Base-by-base conservation (phyloP, 495 filamentous ascomycete species). In the Aspergillus cristatus region DNA sequence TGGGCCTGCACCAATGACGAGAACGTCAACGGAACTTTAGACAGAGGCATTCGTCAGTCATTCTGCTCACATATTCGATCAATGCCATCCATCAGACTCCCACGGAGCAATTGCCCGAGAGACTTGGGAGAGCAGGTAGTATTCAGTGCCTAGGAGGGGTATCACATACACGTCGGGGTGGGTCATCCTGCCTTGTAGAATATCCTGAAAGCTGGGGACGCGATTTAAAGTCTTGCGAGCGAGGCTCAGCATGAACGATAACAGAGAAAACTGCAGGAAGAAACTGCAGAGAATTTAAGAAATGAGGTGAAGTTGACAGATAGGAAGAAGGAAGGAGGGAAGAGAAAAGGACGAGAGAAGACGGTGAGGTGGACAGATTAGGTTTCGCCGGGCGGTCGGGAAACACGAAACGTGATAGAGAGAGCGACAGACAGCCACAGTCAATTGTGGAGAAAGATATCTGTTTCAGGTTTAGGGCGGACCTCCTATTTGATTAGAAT, bases 1-100 rank as follows among this genome's bases (percentile, higher is more conserved):
- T 41, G 91, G 91, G 50, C 91, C 91, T 65, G 91, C 91, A 50
- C 91, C 91, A 74, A 99, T 96, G 67, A 99, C 80, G 52, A 99
- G 84, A 48, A 99, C 81, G 67, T 99, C 93, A 58, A 99, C 87
- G 44, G 83, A 79, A 60, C 88, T 95, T 52, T 42, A 37, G 17
- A 18, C n/a, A 36, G 34, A 50, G 31, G 13, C 38, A 35, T 41
- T 45, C 4, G 57, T 61, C 17, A 60, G 54, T 35, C 28, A 26
- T 11, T 36, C 13, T 18, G n/a, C n/a, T n/a, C n/a, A n/a, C n/a
- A n/a, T n/a, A n/a, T n/a, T n/a, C n/a, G n/a, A n/a, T n/a, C n/a
- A n/a, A n/a, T n/a, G n/a, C n/a, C n/a, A n/a, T n/a, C n/a, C n/a
- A n/a, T n/a, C n/a, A n/a, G n/a, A n/a, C n/a, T n/a, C n/a, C n/a